Percentiles rank a stretch among this genome's conserved stretches.
Evolutionary conservation across 106 monocot species (phyloP).

Genomic region (Cymbidium sinense): DNA sequence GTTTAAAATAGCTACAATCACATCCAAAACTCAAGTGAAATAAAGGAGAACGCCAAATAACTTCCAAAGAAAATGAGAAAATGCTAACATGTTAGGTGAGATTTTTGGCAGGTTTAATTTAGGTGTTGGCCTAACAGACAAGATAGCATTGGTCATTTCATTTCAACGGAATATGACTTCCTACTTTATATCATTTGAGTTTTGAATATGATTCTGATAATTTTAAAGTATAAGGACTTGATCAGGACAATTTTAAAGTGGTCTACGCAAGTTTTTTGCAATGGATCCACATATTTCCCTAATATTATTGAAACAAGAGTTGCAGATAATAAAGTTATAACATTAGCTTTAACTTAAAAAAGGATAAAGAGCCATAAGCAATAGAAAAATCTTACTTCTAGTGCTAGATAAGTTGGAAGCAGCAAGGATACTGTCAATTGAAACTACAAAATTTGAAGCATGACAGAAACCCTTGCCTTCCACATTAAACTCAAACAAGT

Average conservation of each 20-base stretch:
- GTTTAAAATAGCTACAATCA: no score
- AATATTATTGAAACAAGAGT: neutral
- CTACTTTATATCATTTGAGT: neutral
- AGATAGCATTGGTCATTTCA: neutral
- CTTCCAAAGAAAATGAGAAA: no score
- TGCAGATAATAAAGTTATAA: neutral
- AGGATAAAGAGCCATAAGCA: neutral
- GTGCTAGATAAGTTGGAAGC: neutral
- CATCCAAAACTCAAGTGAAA: no score
- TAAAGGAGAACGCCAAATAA: no score
- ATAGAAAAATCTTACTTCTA: neutral
- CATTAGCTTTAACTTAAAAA: neutral
- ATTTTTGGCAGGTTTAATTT: no score
- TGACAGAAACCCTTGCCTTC: neutral
- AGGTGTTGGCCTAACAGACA: no score
- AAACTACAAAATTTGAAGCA: neutral
- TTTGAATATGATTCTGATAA: neutral
- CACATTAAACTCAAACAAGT: neutral
- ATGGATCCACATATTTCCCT: no score
- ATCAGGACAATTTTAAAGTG: neutral
- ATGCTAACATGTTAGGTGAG: no score
- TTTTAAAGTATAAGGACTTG: neutral
- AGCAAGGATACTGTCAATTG: neutral
- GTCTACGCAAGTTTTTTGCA: neutral
- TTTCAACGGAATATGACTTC: neutral